phyloP scores from a whole-genome alignment of 495 filamentous ascomycete genomes.

The Aspergillus funiculosus region DNA sequence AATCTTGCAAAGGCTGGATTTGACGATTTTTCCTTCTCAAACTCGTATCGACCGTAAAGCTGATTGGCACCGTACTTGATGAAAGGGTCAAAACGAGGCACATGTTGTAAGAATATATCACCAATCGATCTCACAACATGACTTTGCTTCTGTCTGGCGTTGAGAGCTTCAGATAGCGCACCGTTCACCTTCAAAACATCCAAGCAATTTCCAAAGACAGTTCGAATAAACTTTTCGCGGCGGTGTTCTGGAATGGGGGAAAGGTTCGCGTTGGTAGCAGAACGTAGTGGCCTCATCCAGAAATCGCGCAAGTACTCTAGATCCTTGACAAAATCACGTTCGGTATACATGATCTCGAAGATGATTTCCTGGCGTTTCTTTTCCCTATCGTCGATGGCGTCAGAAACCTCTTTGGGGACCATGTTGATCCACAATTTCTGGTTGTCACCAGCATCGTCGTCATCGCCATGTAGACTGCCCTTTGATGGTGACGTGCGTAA shows the following conservation, averaged over 20 bases:
- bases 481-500: conserved; percentile 76
- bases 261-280: conserved; percentile 53
- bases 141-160: conserved; percentile 80
- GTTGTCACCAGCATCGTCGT: conserved; percentile 74
- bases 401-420: conserved; percentile 89
- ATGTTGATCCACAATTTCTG: conserved; percentile 99
- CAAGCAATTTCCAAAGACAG: conserved; percentile 92
- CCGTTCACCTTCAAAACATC: conserved; percentile 92
- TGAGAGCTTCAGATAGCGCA: conserved; percentile 77
- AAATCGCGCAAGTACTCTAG: conserved; percentile 97
- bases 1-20: conserved; percentile 86
- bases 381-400: conserved; percentile 79
- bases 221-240: conserved; percentile 84
- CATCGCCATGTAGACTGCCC: conserved; percentile 73
- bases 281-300: conserved; percentile 91
- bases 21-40: conserved; percentile 86
- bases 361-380: conserved; percentile 98
- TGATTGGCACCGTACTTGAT: conserved; percentile 97
- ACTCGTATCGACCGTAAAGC: conserved; percentile 94
- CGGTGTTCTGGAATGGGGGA: conserved; percentile 87
- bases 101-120: conserved; percentile 90
- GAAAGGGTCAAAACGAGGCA: conserved; percentile 89
- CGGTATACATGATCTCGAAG: conserved; percentile 97
- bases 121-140: conserved; percentile 86
- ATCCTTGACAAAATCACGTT: conserved; percentile 98